Evolutionary conservation across 2,329 filamentous ascomycete species (phyloP).

Genomic region (Pleomassaria siparia): DNA sequence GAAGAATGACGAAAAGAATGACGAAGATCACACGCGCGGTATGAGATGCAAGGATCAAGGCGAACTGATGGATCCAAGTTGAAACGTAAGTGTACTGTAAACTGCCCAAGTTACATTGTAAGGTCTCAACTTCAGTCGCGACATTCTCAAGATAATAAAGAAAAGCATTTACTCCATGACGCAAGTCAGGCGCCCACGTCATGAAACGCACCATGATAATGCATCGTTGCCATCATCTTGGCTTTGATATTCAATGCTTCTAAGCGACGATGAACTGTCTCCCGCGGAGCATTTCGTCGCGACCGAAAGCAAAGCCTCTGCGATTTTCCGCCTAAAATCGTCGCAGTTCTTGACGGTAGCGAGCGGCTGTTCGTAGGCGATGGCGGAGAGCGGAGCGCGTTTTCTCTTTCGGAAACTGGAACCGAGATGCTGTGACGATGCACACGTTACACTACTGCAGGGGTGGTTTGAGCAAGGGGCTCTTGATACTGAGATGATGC

Average conservation of each 20-base stretch:
- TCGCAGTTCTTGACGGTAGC: background rate
- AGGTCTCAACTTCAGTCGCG: background rate
- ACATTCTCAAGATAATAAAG: background rate
- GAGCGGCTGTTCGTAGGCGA: conserved; percentile 17
- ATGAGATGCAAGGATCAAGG: background rate
- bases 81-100: background rate
- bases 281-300: conserved; percentile 15
- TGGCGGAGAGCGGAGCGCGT: conserved; percentile 7
- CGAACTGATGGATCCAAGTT: background rate
- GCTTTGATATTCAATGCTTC: conserved; percentile 19
- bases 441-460: conserved; percentile 12
- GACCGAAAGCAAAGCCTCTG: background rate
- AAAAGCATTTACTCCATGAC: background rate
- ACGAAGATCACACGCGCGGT: background rate
- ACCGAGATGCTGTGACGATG: conserved; percentile 18
- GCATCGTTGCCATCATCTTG: conserved; percentile 16
- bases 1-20: background rate
- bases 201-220: conserved; percentile 31
- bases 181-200: background rate
- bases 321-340: background rate
- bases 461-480: conserved; percentile 15
- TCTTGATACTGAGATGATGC: conserved; percentile 25
- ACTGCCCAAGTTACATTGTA: background rate
- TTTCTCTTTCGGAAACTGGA: conserved; percentile 12
- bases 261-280: conserved; percentile 16